These are phyloP conservation scores for Penicillium desertorum DNA, from an alignment of 495 filamentous ascomycete genomes.

Conservation along the genomic window DNA sequence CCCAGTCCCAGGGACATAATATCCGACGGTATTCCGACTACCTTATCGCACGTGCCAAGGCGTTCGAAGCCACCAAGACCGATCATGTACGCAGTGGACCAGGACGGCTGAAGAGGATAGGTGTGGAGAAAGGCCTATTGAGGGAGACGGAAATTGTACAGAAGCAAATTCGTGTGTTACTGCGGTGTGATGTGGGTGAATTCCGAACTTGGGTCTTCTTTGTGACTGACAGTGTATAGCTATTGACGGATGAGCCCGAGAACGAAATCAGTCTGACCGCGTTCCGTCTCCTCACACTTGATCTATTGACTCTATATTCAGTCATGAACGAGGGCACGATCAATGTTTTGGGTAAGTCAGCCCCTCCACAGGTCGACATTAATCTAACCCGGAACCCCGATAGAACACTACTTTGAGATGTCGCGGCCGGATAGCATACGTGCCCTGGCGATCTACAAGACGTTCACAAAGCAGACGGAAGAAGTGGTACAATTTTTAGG, in stretches of 20 bases:
- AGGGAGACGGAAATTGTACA: constrained; percentile 93
- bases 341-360: constrained; percentile 80
- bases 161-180: constrained; percentile 76
- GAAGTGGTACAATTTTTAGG: constrained; percentile 87
- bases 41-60: constrained; percentile 74
- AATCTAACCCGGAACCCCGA: constrained; percentile 22
- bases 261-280: constrained; percentile 97
- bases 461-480: constrained; percentile 89
- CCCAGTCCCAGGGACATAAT: constrained; percentile 94
- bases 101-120: constrained; percentile 77
- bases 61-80: constrained; percentile 77
- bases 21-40: constrained; percentile 91
- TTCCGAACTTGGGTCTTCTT: constrained; percentile 9
- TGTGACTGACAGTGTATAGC: constrained; percentile 51
- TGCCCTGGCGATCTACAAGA: constrained; percentile 89
- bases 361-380: background rate
- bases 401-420: constrained; percentile 99
- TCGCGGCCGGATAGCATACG: constrained; percentile 89
- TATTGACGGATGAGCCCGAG: constrained; percentile 84
- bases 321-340: constrained; percentile 98
- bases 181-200: constrained; percentile 81
- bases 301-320: constrained; percentile 87
- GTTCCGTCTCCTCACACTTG: constrained; percentile 89
- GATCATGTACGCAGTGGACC: constrained; percentile 89
- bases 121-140: constrained; percentile 88